These are phyloP conservation scores for Dunaliella primolecta DNA, from an alignment of 139 green algal genomes.

Conservation along the genomic window DNA sequence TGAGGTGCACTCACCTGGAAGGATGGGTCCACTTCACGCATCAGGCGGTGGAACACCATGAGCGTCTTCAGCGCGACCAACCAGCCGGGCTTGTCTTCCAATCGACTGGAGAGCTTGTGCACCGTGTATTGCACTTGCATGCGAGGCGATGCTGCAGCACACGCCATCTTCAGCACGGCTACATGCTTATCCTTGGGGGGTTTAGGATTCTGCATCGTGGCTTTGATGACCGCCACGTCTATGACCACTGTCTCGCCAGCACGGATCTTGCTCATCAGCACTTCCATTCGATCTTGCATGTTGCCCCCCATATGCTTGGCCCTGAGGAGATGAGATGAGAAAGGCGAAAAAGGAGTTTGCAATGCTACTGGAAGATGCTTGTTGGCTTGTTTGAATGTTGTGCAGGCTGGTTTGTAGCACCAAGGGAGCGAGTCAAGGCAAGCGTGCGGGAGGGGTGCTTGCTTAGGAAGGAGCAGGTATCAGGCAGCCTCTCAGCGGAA, in stretches of 20 bases:
- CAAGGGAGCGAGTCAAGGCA: no score
- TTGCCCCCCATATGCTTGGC: background rate
- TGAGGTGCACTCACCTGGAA: constrained; percentile 76
- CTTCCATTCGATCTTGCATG: background rate
- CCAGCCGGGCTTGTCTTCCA: constrained; percentile 43
- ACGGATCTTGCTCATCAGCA: constrained; percentile 1
- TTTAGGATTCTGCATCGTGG: constrained; percentile 78
- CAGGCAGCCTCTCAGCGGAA: no score
- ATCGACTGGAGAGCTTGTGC: constrained; percentile 42
- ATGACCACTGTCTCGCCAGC: constrained; percentile 30
- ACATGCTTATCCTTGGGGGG: constrained; percentile 97
- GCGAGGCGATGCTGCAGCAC: constrained; percentile 17
- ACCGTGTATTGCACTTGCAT: constrained; percentile 50
- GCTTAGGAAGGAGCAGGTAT: no score
- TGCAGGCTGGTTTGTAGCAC: no score
- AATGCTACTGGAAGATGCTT: no score
- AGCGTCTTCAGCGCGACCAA: constrained; percentile 78
- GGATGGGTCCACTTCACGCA: constrained; percentile 70
- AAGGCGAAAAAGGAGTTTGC: no score
- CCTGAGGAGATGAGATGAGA: no score
- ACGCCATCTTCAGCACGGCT: constrained; percentile 49
- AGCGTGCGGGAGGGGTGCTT: no score
- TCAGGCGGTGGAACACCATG: constrained; percentile 81
- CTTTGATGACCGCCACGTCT: constrained; percentile 88
- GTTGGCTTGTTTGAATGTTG: no score